Percentiles rank a stretch among this genome's conserved stretches.
These are phyloP conservation scores for Verticillium nubilum DNA, from an alignment of 2,329 filamentous ascomycete genomes.

Conservation along the genomic window DNA sequence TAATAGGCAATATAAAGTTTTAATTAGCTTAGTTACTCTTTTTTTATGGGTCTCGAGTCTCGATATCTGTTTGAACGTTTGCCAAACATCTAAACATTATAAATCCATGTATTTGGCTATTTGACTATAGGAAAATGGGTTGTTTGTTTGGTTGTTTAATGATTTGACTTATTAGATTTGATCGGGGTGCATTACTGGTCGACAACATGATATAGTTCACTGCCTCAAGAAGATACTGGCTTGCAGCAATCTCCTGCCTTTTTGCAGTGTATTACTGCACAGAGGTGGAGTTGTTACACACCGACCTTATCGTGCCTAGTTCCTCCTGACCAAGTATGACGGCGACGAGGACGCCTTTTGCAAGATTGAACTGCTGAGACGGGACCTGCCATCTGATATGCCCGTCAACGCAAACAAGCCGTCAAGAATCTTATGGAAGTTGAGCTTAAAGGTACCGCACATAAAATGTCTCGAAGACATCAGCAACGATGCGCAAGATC, in stretches of 20 bases:
- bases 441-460: conserved; percentile 81
- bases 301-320: conserved; percentile 75
- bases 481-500: conserved; percentile 74
- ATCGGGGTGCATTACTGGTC: too few relatives aligned
- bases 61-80: too few relatives aligned
- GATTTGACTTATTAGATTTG: too few relatives aligned
- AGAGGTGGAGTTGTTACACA: conserved; percentile 66
- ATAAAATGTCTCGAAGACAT: conserved; percentile 77
- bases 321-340: conserved; percentile 91
- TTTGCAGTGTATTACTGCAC: conserved; percentile 64
- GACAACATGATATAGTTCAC: too few relatives aligned
- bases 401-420: conserved; percentile 87
- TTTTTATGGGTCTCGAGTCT: too few relatives aligned
- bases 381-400: conserved; percentile 80
- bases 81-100: too few relatives aligned
- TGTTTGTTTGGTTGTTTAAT: too few relatives aligned
- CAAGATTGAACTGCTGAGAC: conserved; percentile 87
- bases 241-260: conserved; percentile 50
- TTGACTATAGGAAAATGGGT: too few relatives aligned
- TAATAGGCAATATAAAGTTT: too few relatives aligned
- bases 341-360: conserved; percentile 79
- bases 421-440: conserved; percentile 89
- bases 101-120: too few relatives aligned
- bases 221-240: conserved; percentile 46
- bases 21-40: too few relatives aligned